Base-by-base conservation (phyloP, 345 rosid species). In the Eucalyptus virginea region DNA sequence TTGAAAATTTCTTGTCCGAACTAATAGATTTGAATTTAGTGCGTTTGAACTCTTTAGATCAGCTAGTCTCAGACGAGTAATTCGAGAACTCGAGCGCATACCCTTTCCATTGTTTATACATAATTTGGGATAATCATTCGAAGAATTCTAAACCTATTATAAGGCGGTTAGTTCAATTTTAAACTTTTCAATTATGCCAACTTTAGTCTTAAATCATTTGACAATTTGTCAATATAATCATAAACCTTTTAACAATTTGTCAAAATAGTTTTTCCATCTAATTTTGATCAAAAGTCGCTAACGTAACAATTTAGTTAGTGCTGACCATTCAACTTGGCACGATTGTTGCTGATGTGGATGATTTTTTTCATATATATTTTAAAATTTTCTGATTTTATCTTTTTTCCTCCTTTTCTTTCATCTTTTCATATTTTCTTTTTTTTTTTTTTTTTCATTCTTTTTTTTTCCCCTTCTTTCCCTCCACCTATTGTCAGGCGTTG, bases 291-390 rank as follows among this genome's bases (percentile, higher is more conserved):
- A 10, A 56, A 23, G 3, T 56, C 0, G 3, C 3, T 23, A 9
- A 56, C 1, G 0, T 56, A 56, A 2, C 6, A 24, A 5, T 56
- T 1, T 56, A 56, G 30, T 56, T 10, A 21, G 62, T 56, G 12
- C 2, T 24, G 4, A 21, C 28, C 6, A 9, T 23, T 56, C 30
- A 56, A 0, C 11, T 56, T 24, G 62, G 3, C 60, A 23, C 3
- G 11, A 21, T 2, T 9, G 1, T 21, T 54, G 1, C 0, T 4
- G 3, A 56, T 10, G 28, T 23, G 0, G 62, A 56, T 24, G 1
- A 56, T 23, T 56, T 56, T 52, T 56, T 56, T 23, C 12, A 56
- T 56, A 24, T 56, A 56, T 56, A 4, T 9, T 23, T 56, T 9
- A 23, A 23, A 56, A 56, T 23, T 4, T 56, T 56, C 0, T 1